Evolutionary conservation across 441 rosid genomes (phyloP).

Genomic region (Hura crepitans): DNA sequence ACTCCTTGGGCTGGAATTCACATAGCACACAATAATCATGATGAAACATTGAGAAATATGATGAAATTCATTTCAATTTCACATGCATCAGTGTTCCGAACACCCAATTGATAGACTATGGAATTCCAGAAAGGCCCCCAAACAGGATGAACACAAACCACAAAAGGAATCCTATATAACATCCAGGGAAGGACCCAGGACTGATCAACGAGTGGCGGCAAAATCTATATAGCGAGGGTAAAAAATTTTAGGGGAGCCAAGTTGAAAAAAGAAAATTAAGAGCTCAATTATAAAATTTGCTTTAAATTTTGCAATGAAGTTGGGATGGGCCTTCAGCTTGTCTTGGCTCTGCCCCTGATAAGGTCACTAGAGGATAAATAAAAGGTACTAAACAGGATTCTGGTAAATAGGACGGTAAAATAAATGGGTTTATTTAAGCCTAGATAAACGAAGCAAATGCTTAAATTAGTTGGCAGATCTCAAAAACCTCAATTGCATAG

Average conservation of each 20-base stretch:
- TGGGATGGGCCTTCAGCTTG: no score
- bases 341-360: no score
- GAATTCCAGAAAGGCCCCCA: not conserved
- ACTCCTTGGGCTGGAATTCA: constrained; percentile 66
- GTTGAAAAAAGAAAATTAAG: no score
- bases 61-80: not conserved
- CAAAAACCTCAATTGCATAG: not conserved
- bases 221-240: no score
- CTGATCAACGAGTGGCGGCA: no score
- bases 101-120: not conserved
- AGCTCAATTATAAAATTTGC: no score
- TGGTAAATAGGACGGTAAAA: not conserved
- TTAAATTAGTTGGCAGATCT: not conserved
- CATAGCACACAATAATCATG: constrained; percentile 9
- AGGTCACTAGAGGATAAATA: not conserved
- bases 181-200: no score
- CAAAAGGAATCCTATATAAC: not conserved
- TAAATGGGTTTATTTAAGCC: not conserved
- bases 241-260: no score
- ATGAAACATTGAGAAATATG: not conserved
- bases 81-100: not conserved
- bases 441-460: not conserved
- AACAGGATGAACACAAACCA: not conserved
- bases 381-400: not conserved
- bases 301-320: no score